A percentile compares a stretch with the other conserved stretches of the same genome.
Conservation (phyloP, 768 basidiomycete species). For the Russula sp. region DNA sequence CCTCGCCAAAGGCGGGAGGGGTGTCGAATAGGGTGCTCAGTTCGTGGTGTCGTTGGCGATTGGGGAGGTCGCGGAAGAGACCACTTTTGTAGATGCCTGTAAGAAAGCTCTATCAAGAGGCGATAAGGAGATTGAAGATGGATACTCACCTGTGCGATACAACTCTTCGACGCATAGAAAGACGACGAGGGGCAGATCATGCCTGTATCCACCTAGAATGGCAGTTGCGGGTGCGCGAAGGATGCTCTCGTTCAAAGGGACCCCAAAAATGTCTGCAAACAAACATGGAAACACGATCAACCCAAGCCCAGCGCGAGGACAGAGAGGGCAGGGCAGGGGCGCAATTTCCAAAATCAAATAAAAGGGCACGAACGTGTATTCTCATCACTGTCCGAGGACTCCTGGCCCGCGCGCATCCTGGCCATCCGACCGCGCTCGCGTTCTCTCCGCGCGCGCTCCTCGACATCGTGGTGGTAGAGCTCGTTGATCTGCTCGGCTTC, state of each 20-base stretch:
- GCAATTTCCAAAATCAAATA: too few relatives aligned
- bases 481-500: slow-evolving; percentile 13
- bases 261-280: slow-evolving; percentile 32
- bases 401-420: slow-evolving; percentile 7
- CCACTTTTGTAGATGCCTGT: slow-evolving; percentile 38
- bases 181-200: slow-evolving; percentile 35
- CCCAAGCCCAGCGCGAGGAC: background rate
- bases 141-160: slow-evolving; percentile 35
- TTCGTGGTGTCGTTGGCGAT: slow-evolving; percentile 33
- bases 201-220: slow-evolving; percentile 32
- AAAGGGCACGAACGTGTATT: background rate
- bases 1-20: slow-evolving; percentile 25
- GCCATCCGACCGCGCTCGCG: slow-evolving; percentile 10
- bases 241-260: slow-evolving; percentile 31
- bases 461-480: slow-evolving; percentile 10
- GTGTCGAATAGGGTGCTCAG: slow-evolving; percentile 36
- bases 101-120: background rate
- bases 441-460: slow-evolving; percentile 17
- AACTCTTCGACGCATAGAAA: slow-evolving; percentile 40
- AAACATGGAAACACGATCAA: too few relatives aligned
- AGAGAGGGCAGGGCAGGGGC: background rate
- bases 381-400: background rate
- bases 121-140: background rate
- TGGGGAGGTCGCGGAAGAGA: slow-evolving; percentile 38
- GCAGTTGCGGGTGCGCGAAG: slow-evolving; percentile 30